A percentile compares a stretch with the other conserved stretches of the same genome.
phyloP scores from a whole-genome alignment of 208 protist genomes.

The Acanthamoeba pearcei region DNA sequence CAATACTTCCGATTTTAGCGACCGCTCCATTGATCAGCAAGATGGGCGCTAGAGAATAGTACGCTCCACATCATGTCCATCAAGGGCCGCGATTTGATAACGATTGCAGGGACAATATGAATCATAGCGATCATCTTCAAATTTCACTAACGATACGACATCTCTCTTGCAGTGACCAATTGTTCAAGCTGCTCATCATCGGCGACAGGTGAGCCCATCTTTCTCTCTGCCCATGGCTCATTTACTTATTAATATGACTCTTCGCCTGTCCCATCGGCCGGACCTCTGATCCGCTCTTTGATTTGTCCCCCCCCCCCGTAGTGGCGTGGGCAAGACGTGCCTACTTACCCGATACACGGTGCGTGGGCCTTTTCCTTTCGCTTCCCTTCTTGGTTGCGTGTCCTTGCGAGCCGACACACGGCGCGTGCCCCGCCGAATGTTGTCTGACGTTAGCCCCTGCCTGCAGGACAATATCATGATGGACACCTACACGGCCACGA shows the following conservation, averaged over 20 bases:
- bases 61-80: background rate
- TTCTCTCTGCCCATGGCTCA: too few relatives aligned
- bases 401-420: background rate
- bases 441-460: background rate
- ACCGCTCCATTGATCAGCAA: background rate
- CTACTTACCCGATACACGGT: conserved; percentile 24
- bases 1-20: too few relatives aligned
- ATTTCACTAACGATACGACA: background rate
- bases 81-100: too few relatives aligned
- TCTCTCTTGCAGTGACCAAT: background rate
- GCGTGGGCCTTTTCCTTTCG: background rate
- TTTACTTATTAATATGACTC: background rate
- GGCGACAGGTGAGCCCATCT: conserved; percentile 10
- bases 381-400: background rate
- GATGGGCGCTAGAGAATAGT: background rate
- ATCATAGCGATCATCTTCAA: too few relatives aligned
- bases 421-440: background rate
- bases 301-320: background rate
- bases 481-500: conserved; percentile 48
- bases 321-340: conserved; percentile 65
- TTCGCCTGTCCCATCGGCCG: background rate
- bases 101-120: too few relatives aligned
- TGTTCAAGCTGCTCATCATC: conserved; percentile 58
- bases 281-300: background rate
- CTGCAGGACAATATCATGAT: conserved; percentile 60